Base-by-base conservation (phyloP, 306 rosid species). In the Fragaria ananassa region DNA sequence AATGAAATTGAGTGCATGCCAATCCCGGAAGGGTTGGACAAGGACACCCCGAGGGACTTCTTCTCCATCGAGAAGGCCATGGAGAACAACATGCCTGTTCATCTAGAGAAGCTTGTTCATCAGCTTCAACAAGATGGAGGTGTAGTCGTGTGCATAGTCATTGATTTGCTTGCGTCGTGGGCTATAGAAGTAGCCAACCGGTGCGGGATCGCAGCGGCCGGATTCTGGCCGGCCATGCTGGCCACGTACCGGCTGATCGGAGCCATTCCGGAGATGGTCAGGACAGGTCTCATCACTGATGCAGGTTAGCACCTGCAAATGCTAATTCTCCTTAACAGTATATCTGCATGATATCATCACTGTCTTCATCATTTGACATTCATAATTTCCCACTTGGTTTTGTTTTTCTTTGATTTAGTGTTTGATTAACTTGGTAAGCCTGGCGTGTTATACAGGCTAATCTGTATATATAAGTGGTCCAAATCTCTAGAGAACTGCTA, bases 211-310 rank as follows among this genome's bases (percentile, higher is more conserved):
- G 58, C 84, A 0, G 78, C 54, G 3, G 96, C 89, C 12, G 98
- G 97, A 7, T 94, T 90, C 75, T 94, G 97, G 98, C 96, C 98
- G 25, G 97, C 84, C 83, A 92, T 94, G 98, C 71, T 90, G 12
- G 83, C 97, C 14, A 13, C 97, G 0, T 92, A 92, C 75, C 86
- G 82, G 4, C 51, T 94, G 58, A 73, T 94, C 29, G 34, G 80
- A 8, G 51, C 93, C 81, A 83, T 92, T 9, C 97, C 97, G 25
- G 76, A 84, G 23, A 65, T 94, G 92, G 65, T 86, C 51, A 69
- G 57, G 0, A 51, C 46, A 17, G 81, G 88, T 66, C 79, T 87
- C 80, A 83, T 94, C 75, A 88, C 93, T 54, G 84, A 90, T 41
- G 21, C 91, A 75, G 98, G 98, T 93, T 23, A 44, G 74, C 68